Conservation (phyloP, 768 basidiomycete species). For the Suillus variegatus region DNA sequence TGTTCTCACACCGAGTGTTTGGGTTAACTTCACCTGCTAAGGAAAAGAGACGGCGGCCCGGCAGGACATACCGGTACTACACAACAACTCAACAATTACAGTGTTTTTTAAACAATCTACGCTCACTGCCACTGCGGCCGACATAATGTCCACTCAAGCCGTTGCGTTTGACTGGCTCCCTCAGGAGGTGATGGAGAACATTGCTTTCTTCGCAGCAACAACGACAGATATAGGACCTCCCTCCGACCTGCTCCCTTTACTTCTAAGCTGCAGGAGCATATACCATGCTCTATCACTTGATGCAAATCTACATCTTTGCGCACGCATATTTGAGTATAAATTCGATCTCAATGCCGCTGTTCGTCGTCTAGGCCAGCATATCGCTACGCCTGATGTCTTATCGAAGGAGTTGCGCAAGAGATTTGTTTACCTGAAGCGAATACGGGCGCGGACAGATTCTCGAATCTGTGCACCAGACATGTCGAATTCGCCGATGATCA, state of each 20-base stretch:
- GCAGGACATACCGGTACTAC: not conserved
- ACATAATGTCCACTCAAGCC: slow-evolving; percentile 11
- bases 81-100: not conserved
- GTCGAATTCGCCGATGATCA: not conserved
- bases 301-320: slow-evolving; percentile 70
- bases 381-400: slow-evolving; percentile 44
- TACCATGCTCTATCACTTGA: slow-evolving; percentile 50
- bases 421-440: slow-evolving; percentile 55
- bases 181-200: slow-evolving; percentile 76
- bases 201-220: slow-evolving; percentile 67
- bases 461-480: slow-evolving; percentile 28
- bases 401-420: slow-evolving; percentile 68
- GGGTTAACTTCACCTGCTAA: not conserved
- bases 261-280: slow-evolving; percentile 49
- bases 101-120: not conserved
- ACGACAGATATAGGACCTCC: slow-evolving; percentile 60
- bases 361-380: slow-evolving; percentile 48
- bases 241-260: slow-evolving; percentile 54
- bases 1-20: not conserved
- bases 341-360: slow-evolving; percentile 61
- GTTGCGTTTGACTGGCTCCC: slow-evolving; percentile 44
- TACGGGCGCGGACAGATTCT: slow-evolving; percentile 42
- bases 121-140: not conserved
- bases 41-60: not conserved
- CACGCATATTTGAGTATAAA: slow-evolving; percentile 63